phyloP scores from a whole-genome alignment of 495 filamentous ascomycete genomes.

The Neurospora sp. region DNA sequence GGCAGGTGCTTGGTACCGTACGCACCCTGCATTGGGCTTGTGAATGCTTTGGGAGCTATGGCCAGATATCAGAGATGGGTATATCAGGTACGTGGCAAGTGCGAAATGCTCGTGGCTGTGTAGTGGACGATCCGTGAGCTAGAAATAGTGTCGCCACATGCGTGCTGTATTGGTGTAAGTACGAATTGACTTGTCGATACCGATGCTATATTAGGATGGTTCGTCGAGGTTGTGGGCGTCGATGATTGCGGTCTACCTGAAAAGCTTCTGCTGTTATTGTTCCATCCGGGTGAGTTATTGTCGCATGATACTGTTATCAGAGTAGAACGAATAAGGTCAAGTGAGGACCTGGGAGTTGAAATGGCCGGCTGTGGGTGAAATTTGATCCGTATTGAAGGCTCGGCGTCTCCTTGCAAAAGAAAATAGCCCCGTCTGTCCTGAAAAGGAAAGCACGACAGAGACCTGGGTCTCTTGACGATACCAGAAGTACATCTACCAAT shows the following conservation, averaged over 20 bases:
- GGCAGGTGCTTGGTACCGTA: background rate
- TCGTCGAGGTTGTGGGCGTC: background rate
- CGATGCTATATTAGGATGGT: background rate
- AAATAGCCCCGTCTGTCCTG: background rate
- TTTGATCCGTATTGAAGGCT: background rate
- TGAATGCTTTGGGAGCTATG: background rate
- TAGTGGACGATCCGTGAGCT: background rate
- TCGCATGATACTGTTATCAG: background rate
- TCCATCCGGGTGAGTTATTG: background rate
- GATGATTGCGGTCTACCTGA: background rate
- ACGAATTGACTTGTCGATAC: background rate
- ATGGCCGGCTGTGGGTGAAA: background rate
- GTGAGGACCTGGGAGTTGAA: background rate
- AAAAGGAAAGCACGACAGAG: background rate
- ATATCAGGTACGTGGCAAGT: background rate
- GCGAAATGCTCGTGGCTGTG: background rate
- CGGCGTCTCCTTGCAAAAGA: background rate
- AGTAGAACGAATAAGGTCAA: background rate
- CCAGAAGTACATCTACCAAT: background rate
- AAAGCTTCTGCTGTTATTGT: background rate
- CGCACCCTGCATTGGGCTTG: background rate
- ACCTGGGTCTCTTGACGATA: background rate
- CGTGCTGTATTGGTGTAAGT: background rate
- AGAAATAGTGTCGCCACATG: background rate
- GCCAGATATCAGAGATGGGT: background rate